Base-by-base conservation (phyloP, 179 eudicot genomes). In the Actinidia arguta region DNA sequence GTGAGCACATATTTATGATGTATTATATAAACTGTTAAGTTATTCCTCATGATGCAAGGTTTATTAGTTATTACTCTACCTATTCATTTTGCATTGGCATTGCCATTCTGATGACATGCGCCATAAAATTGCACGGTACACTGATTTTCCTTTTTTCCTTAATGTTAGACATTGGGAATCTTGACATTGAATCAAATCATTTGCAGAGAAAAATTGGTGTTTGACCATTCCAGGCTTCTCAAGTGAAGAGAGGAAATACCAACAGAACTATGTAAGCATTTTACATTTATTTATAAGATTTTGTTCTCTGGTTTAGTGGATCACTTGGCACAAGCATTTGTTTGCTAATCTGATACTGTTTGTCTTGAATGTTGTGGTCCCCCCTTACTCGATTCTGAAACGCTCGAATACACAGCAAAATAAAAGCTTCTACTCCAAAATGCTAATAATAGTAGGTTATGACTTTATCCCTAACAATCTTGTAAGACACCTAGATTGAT, bases 221-320 rank as follows among this genome's bases (percentile, higher is more conserved):
- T 87, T 93, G 85, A 87, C 92, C 31, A 76, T 95, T 83, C 98
- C 98, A 51, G 98, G 98, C 78, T 95, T 81, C 85, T 92, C 98
- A 48, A 91, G 92, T 56, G 98, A 95, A 83, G 97, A 92, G 68
- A 85, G 79, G 80, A 92, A 90, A 84, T 83, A 85, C 77, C 86
- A 84, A 81, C 84, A 87, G 68, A 87, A 91, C 67, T 72, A 67
- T 83, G 98, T 95, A 88, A 91, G 94, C 58, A 6, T 73, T 59
- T 79, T 50, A 20, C 8, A n/a, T 70, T 71, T 39, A 46, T n/a
- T 20, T 20, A 48, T 14, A 27, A 48, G 52, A 55, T 39, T 81
- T 78, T 67, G 12, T 56, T 75, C 58, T 14, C 46, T 61, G 6
- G 31, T 52, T 46, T 20, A 11, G 20, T 67, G 62, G 52, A 44